These are phyloP conservation scores for Amanita pallidorosea DNA, from an alignment of 768 basidiomycete species.

Conservation along the genomic window DNA sequence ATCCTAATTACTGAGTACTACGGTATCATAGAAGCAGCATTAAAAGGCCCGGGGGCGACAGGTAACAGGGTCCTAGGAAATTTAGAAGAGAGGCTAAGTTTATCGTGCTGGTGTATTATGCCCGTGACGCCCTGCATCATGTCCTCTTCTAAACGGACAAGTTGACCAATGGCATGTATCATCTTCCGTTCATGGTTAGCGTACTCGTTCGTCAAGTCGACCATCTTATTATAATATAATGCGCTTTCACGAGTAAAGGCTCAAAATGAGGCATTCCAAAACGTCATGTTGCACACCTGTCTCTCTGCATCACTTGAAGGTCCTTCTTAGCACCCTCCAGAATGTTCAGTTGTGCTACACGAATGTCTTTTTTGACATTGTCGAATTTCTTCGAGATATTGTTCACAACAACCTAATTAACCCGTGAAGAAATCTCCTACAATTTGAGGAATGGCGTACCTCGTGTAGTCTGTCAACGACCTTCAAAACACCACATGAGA, in stretches of 20 bases:
- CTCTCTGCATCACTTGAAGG: constrained; percentile 30
- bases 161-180: constrained; percentile 28
- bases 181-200: constrained; percentile 29
- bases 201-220: constrained; percentile 47
- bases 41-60: constrained; percentile 11
- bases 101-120: constrained; percentile 37
- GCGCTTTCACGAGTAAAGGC: constrained; percentile 24
- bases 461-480: constrained; percentile 39
- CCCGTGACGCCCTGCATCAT: constrained; percentile 22
- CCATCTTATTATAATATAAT: constrained; percentile 39
- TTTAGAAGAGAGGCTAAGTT: constrained; percentile 34
- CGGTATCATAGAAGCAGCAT: not conserved
- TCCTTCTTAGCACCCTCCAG: constrained; percentile 33
- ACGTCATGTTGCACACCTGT: constrained; percentile 24
- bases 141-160: constrained; percentile 27
- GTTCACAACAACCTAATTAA: constrained; percentile 31
- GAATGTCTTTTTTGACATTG: constrained; percentile 33
- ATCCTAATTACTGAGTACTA: not conserved
- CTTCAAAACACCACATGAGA: constrained; percentile 17
- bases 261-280: not conserved
- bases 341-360: constrained; percentile 32
- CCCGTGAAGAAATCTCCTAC: not conserved
- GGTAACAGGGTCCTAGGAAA: constrained; percentile 35
- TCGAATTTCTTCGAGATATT: constrained; percentile 39
- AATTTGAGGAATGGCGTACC: constrained; percentile 14